Percentiles rank a stretch among this genome's conserved stretches.
These are phyloP conservation scores for Cardamine occulta DNA, from an alignment of 345 rosid species.

Conservation along the genomic window DNA sequence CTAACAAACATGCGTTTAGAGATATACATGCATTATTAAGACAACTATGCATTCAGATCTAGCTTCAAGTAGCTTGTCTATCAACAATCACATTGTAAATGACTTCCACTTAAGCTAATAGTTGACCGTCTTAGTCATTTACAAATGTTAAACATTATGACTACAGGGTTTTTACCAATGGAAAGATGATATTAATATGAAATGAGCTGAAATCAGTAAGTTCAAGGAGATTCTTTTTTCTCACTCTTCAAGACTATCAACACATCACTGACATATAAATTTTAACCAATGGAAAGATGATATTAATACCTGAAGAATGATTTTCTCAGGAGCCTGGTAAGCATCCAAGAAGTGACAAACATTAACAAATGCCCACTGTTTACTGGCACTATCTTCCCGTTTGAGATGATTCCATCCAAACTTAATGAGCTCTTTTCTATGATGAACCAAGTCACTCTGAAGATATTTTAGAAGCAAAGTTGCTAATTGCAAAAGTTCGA, in stretches of 20 bases:
- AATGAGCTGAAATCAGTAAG: conserved; percentile 13
- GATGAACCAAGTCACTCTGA: conserved; percentile 93
- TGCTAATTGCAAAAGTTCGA: conserved; percentile 96
- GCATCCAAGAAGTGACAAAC: conserved; percentile 99
- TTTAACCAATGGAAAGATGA: not conserved
- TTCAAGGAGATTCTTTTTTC: conserved; percentile 1
- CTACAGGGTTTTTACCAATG: conserved; percentile 15
- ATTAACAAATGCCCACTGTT: conserved; percentile 99
- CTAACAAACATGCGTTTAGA: conserved; percentile 29
- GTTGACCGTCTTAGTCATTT: conserved; percentile 16
- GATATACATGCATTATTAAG: not conserved
- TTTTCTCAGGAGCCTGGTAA: conserved; percentile 98
- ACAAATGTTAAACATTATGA: conserved; percentile 9
- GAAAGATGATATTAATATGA: conserved; percentile 2
- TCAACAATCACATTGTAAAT: conserved; percentile 3
- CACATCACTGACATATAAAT: conserved; percentile 1
- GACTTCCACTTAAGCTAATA: conserved; percentile 9
- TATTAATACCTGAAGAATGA: conserved; percentile 83
- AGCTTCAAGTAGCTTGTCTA: conserved; percentile 12
- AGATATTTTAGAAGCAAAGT: conserved; percentile 96
- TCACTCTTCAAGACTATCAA: conserved; percentile 14
- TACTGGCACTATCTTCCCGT: conserved; percentile 99
- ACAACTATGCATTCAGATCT: conserved; percentile 25
- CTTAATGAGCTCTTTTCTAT: conserved; percentile 96
- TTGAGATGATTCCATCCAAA: conserved; percentile 99